A percentile compares a stretch with the other conserved stretches of the same genome.
Evolutionary conservation across 1,284 basidiomycete genomes (phyloP).

Genomic region (Puccinia sorghi): DNA sequence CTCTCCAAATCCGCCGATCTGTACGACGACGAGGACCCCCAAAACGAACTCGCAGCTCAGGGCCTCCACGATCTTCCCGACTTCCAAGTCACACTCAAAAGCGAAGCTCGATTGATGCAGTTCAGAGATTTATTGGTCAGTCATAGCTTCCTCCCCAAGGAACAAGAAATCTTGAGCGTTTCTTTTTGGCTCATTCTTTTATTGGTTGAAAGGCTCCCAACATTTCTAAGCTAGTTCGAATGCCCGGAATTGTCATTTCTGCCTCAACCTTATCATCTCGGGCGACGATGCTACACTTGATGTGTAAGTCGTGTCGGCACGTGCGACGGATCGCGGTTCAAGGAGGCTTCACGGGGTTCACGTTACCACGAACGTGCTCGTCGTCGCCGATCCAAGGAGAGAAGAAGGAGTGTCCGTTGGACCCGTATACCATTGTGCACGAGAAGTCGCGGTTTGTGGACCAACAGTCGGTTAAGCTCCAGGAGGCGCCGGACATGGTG

Average conservation of each 20-base stretch:
- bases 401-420: conserved; percentile 88
- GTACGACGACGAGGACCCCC: conserved; percentile 51
- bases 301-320: conserved; percentile 85
- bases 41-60: conserved; percentile 53
- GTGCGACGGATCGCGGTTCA: conserved; percentile 78
- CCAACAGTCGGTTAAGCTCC: conserved; percentile 93
- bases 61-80: conserved; percentile 71
- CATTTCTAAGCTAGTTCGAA: conserved; percentile 91
- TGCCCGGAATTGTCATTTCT: conserved; percentile 98
- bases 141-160: conserved; percentile 2
- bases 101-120: conserved; percentile 84
- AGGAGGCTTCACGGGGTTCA: conserved; percentile 82
- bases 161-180: too few relatives aligned
- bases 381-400: conserved; percentile 71
- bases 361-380: conserved; percentile 80
- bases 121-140: conserved; percentile 83
- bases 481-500: conserved; percentile 99
- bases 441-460: conserved; percentile 93
- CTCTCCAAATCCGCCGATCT: conserved; percentile 62
- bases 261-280: conserved; percentile 90
- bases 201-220: conserved; percentile 68
- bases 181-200: not conserved
- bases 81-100: conserved; percentile 84
- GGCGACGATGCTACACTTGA: conserved; percentile 85
- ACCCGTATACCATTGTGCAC: conserved; percentile 95